Percentiles rank a stretch among this genome's conserved stretches.
Evolutionary conservation across 1,139 yeast species (phyloP).

Genomic region (Yamadazyma friedrichii): DNA sequence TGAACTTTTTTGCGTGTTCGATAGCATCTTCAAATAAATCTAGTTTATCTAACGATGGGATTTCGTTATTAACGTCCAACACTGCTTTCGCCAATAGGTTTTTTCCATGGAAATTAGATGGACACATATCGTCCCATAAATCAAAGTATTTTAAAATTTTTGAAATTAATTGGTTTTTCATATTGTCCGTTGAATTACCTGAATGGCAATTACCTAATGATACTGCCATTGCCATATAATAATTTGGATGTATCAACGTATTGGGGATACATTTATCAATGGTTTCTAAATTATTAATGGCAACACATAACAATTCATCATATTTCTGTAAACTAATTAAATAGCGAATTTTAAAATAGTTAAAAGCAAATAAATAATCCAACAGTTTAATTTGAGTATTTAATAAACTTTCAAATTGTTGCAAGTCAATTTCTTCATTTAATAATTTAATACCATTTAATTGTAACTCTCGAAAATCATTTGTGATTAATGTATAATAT

Average conservation of each 20-base stretch:
- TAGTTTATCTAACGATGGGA: constrained; percentile 32
- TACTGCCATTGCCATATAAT: constrained; percentile 15
- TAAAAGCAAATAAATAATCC: constrained; percentile 10
- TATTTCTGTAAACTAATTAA: constrained; percentile 14
- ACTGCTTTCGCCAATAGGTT: constrained; percentile 35
- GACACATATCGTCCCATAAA: constrained; percentile 35
- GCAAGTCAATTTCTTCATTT: constrained; percentile 18
- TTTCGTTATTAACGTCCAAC: constrained; percentile 16
- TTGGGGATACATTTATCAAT: constrained; percentile 22
- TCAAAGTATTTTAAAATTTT: constrained; percentile 22
- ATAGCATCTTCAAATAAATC: constrained; percentile 51
- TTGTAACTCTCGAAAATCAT: constrained; percentile 7
- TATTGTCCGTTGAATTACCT: neutral
- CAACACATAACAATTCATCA: constrained; percentile 22
- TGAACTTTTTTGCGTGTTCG: constrained; percentile 30
- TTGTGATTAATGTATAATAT: constrained; percentile 8
- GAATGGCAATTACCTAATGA: constrained; percentile 4
- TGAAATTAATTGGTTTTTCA: constrained; percentile 3
- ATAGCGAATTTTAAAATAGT: constrained; percentile 7
- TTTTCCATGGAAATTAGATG: constrained; percentile 36
- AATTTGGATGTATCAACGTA: constrained; percentile 25
- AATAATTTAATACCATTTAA: constrained; percentile 16
- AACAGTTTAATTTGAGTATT: constrained; percentile 5
- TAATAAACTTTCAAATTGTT: constrained; percentile 14
- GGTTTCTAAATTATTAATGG: constrained; percentile 16